Evolutionary conservation across 768 basidiomycete genomes (phyloP), one percentile per base, ranked within the genome.

Genomic region (Wakefieldia striispora): DNA sequence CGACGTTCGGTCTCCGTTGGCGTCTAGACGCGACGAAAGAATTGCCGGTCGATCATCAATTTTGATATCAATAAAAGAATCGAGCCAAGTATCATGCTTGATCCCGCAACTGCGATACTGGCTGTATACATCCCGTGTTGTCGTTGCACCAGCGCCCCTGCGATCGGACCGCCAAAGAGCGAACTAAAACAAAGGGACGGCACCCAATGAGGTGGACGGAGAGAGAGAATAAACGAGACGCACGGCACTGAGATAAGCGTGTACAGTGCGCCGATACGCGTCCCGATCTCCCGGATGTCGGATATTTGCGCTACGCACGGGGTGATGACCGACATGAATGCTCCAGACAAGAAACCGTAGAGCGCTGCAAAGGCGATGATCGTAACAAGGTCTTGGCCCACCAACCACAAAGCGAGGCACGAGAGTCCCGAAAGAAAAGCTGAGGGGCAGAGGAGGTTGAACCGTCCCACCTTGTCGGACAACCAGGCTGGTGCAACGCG

Each of bases 271-370:
- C 86, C 86, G 37, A 88, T 80, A 40, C 83, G 73, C 20, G 75
- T 74, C 4, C 86, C 86, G 41, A 86, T 78, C 58, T 80, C 76
- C 8, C 70, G 58, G 19, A 77, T 67, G 34, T 84, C 75, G 29
- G 83, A 83, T 45, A 87, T 83, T 57, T 83, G 81, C 19, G 76
- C 82, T 20, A 88, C 75, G 57, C 84, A 86, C 0, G 85, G 84
- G 11, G 78, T 82, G 53, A 88, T 66, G 35, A 87, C 74, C 33
- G 83, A 80, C 40, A 85, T 81, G 66, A 87, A 82, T 10, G 83
- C 81, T 5, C 86, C 86, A 0, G 80, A 83, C 43, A 79, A 72
- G 70, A 87, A 77, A 0, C 86, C 86, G 57, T 82, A 88, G 0
- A 76, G 35, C 1, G 70, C 70, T 2, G 83, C 75, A 46, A 86